A percentile compares a stretch with the other conserved stretches of the same genome.
These are phyloP conservation scores for Phaseolus lunatus DNA, from an alignment of 306 rosid species.

Conservation along the genomic window DNA sequence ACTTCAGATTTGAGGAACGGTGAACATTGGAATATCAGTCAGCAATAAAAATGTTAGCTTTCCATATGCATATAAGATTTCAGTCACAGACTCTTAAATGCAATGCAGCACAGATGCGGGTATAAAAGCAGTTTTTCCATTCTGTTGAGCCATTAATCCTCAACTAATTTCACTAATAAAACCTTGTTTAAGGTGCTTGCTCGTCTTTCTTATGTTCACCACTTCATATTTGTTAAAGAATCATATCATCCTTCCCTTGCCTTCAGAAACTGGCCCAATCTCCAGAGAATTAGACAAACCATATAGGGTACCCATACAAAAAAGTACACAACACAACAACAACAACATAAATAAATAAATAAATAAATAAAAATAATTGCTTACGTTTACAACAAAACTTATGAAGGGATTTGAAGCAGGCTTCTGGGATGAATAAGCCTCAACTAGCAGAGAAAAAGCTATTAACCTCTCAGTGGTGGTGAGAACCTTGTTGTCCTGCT, in stretches of 20 bases:
- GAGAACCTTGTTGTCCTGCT: constrained; percentile 53
- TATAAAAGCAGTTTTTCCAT: constrained; percentile 19
- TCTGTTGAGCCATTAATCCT: constrained; percentile 8
- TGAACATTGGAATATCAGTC: neutral
- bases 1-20: constrained; percentile 2
- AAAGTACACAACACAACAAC: neutral
- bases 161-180: constrained; percentile 12
- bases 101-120: neutral
- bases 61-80: too few relatives aligned
- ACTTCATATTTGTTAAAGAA: neutral
- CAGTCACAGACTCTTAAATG: neutral
- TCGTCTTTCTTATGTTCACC: neutral
- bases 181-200: constrained; percentile 1
- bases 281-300: constrained; percentile 1
- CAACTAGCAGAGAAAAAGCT: constrained; percentile 76
- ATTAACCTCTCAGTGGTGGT: constrained; percentile 64
- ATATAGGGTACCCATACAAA: neutral
- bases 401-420: constrained; percentile 81
- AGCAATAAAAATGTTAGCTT: too few relatives aligned
- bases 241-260: neutral
- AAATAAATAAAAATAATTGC: constrained; percentile 25
- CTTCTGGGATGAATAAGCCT: constrained; percentile 76
- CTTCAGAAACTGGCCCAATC: constrained; percentile 13
- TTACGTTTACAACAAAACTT: constrained; percentile 68
- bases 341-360: neutral